Evolutionary conservation across 2,329 filamentous ascomycete species (phyloP).

Genomic region (Diaporthe longicolla): DNA sequence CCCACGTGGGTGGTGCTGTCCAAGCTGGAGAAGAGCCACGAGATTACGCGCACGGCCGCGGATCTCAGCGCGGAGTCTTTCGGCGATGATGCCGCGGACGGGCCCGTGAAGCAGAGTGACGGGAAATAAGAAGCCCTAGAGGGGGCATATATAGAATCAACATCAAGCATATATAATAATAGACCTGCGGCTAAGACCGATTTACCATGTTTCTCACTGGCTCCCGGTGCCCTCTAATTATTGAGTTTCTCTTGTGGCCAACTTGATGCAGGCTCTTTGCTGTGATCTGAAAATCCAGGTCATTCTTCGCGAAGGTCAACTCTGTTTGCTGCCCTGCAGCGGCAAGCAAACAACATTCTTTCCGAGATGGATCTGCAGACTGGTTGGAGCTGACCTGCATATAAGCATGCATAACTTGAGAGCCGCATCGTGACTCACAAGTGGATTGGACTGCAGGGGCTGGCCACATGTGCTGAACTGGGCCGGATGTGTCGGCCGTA

Average conservation of each 20-base stretch:
- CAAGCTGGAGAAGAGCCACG: slow-evolving; percentile 49
- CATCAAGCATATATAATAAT: neutral
- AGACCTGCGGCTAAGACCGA: neutral
- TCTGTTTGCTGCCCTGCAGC: neutral
- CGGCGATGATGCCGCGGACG: neutral
- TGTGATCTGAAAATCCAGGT: too few relatives aligned
- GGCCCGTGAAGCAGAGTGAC: neutral
- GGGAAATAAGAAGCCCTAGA: neutral
- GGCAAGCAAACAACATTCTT: neutral
- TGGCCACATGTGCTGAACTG: neutral
- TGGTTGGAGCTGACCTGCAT: neutral
- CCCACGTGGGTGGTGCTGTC: slow-evolving; percentile 52
- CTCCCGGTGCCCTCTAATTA: too few relatives aligned
- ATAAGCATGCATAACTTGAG: neutral
- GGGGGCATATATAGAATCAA: neutral
- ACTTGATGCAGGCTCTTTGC: neutral
- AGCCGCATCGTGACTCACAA: neutral
- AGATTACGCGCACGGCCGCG: slow-evolving; percentile 41
- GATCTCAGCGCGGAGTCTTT: slow-evolving; percentile 8
- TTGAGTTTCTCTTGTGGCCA: neutral
- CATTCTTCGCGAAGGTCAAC: neutral
- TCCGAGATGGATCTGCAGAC: neutral
- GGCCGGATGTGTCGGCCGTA: slow-evolving; percentile 4
- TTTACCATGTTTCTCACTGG: neutral
- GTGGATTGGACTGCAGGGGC: neutral